Evolutionary conservation across 148 eudicot genomes (phyloP), one percentile per base, ranked within the genome.

Genomic region (Linanthus parryae): DNA sequence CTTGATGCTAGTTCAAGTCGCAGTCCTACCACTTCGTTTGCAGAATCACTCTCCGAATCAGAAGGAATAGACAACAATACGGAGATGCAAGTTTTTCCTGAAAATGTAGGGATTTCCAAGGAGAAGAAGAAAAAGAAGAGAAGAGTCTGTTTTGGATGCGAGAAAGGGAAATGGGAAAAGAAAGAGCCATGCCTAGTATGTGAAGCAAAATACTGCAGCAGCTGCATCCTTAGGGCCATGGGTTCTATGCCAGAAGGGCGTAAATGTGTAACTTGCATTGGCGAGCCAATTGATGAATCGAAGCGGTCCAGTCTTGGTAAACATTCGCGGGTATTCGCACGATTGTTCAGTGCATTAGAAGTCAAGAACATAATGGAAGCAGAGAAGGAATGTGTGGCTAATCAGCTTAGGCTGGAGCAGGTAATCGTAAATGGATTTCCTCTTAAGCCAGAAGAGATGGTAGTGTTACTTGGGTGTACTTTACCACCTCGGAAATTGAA

Each of bases 211-310:
- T 89, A 79, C 36, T 89, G 97, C 49, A 67, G 90, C 61, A 89
- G 67, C 58, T 89, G 97, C 44, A 85, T 89, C 63, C 95, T 89
- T 54, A 75, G 97, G 53, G 90, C 90, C 3, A 89, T 89, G 97
- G 97, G 97, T 10, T 85, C 97, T 0, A 89, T 89, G 97, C 97
- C 97, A 3, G 97, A 89, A 62, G 97, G 97, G 35, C 86, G 97
- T 34, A 89, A 89, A 58, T 89, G 97, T 73, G 97, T 89, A 54
- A 75, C 90, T 53, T 89, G 97, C 67, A 85, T 89, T 38, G 68
- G 90, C 16, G 83, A 85, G 54, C 83, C 88, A 11, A 84, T 89
- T 63, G 88, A 79, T 41, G 97, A 89, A 68, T 79, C 72, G 20
- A 85, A 85, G 35, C 61, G 97, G 42, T 57, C 62, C 24, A 79